Evolutionary conservation across 306 rosid genomes (phyloP).

Genomic region (Trifolium dubium): DNA sequence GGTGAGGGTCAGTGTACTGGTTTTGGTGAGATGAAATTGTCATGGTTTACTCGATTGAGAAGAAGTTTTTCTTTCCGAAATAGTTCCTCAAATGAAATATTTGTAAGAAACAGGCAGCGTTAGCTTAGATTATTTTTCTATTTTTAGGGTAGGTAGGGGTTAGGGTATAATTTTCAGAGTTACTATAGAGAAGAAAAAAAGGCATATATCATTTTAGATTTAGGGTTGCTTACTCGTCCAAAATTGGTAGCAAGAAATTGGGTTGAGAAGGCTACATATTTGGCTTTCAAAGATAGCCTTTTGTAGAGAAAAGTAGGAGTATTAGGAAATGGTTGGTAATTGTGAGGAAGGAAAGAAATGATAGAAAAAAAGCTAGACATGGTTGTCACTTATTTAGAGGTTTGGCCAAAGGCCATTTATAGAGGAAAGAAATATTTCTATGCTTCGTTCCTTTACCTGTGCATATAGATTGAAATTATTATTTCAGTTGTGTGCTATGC

Average conservation of each 20-base stretch:
- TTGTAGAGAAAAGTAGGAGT: conserved; percentile 65
- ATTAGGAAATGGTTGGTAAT: conserved; percentile 40
- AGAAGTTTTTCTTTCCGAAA: conserved; percentile 57
- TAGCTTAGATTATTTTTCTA: conserved; percentile 20
- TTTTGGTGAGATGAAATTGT: conserved; percentile 65
- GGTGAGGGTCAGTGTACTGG: conserved; percentile 90
- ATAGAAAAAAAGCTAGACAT: background rate
- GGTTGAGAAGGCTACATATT: conserved; percentile 55
- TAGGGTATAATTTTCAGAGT: conserved; percentile 61
- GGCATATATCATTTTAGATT: conserved; percentile 57
- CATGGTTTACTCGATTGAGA: conserved; percentile 62
- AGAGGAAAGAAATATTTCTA: conserved; percentile 30
- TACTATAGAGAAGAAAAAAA: conserved; percentile 46
- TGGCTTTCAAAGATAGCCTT: conserved; percentile 80
- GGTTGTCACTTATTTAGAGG: conserved; percentile 34
- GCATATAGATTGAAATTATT: conserved; percentile 9
- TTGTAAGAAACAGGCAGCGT: conserved; percentile 66
- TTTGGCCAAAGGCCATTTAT: conserved; percentile 89
- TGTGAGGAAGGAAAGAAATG: background rate
- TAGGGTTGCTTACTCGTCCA: conserved; percentile 65
- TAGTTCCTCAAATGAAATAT: conserved; percentile 54
- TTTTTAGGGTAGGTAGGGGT: background rate
- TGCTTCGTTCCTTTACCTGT: conserved; percentile 19
- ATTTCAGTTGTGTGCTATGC: too few relatives aligned
- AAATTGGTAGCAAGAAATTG: conserved; percentile 49